These are phyloP conservation scores for Avicennia marina DNA, from an alignment of 257 asterid genomes.

Conservation along the genomic window DNA sequence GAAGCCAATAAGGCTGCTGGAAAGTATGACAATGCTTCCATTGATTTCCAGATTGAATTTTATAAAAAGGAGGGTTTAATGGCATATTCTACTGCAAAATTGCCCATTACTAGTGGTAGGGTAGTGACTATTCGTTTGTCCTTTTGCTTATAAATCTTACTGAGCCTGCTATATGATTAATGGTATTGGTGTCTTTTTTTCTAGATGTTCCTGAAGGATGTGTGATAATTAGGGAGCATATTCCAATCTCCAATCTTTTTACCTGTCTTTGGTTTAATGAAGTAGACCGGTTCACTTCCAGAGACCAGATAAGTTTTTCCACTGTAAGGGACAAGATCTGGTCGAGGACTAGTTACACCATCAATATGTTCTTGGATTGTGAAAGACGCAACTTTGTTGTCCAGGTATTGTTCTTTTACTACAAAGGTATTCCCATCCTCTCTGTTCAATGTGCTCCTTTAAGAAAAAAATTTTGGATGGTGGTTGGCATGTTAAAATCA, in stretches of 20 bases:
- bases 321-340: neutral
- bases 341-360: neutral
- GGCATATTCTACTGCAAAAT: conserved; percentile 61
- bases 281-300: conserved; percentile 88
- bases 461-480: too few relatives aligned
- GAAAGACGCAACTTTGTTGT: neutral
- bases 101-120: conserved; percentile 83
- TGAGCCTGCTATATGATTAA: neutral
- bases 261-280: conserved; percentile 95
- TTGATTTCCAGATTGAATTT: conserved; percentile 84
- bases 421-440: too few relatives aligned
- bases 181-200: neutral
- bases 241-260: conserved; percentile 81
- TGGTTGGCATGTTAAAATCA: too few relatives aligned
- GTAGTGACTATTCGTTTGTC: neutral
- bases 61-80: conserved; percentile 80
- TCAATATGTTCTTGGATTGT: conserved; percentile 5
- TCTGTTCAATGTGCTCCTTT: too few relatives aligned
- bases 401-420: neutral
- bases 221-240: conserved; percentile 79
- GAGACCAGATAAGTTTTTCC: conserved; percentile 88
- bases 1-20: conserved; percentile 95
- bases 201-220: conserved; percentile 99
- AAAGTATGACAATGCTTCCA: conserved; percentile 78
- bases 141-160: neutral